Conservation (phyloP, 805 yeast species). For the Pichia cabralensis region DNA sequence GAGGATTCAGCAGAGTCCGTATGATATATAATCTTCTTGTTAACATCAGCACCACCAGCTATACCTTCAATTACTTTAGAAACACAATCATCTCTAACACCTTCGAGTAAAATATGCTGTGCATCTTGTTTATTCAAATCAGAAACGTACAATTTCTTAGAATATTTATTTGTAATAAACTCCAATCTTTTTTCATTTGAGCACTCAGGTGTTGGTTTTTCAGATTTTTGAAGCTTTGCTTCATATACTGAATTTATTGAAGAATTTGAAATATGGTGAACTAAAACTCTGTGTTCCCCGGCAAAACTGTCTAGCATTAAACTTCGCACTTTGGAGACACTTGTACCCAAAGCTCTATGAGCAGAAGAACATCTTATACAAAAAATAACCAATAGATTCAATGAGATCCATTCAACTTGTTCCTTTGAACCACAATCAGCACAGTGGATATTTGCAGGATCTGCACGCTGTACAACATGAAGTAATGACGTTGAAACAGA, state of each 20-base stretch:
- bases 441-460: slow-evolving; percentile 53
- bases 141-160: slow-evolving; percentile 35
- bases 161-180: slow-evolving; percentile 63
- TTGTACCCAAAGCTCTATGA: slow-evolving; percentile 82
- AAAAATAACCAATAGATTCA: slow-evolving; percentile 58
- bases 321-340: slow-evolving; percentile 68
- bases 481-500: slow-evolving; percentile 27
- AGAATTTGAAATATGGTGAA: slow-evolving; percentile 43
- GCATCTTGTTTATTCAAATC: slow-evolving; percentile 16
- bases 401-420: slow-evolving; percentile 80
- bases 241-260: slow-evolving; percentile 56
- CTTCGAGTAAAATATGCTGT: slow-evolving; percentile 31
- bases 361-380: slow-evolving; percentile 83
- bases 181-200: slow-evolving; percentile 38
- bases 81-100: slow-evolving; percentile 42
- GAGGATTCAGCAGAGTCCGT: background rate
- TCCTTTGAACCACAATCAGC: slow-evolving; percentile 67
- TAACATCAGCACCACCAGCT: slow-evolving; percentile 38
- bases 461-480: slow-evolving; percentile 30
- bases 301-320: slow-evolving; percentile 64
- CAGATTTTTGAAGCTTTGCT: slow-evolving; percentile 17
- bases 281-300: slow-evolving; percentile 46
- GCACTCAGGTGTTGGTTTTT: slow-evolving; percentile 26
- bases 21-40: slow-evolving; percentile 28
- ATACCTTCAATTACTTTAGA: slow-evolving; percentile 33